Evolutionary conservation across 805 yeast genomes (phyloP).

Genomic region (Candida sakaeoensis): DNA sequence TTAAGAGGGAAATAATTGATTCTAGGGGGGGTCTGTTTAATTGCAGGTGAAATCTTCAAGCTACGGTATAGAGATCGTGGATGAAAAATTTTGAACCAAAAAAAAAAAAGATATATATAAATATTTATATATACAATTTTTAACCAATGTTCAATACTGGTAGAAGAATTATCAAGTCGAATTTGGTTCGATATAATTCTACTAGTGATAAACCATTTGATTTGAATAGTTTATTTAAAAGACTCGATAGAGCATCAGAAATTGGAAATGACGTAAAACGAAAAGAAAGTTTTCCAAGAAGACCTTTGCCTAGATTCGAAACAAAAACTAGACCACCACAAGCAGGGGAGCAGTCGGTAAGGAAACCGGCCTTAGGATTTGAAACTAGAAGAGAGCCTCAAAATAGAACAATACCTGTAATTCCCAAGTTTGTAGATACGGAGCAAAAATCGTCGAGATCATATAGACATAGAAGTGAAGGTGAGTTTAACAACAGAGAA

Average conservation of each 20-base stretch:
- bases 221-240: constrained; percentile 29
- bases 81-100: not conserved
- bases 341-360: not conserved
- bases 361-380: not conserved
- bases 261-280: constrained; percentile 5
- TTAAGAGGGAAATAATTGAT: too few relatives aligned
- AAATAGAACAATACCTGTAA: not conserved
- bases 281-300: not conserved
- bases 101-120: not conserved
- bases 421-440: not conserved
- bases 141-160: constrained; percentile 1
- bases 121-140: not conserved
- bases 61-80: not conserved
- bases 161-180: constrained; percentile 2
- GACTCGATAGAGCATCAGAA: constrained; percentile 31
- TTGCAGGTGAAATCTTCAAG: too few relatives aligned
- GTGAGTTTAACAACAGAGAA: not conserved
- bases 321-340: not conserved
- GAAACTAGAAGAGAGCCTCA: not conserved
- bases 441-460: constrained; percentile 1
- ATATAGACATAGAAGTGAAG: constrained; percentile 3
- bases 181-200: constrained; percentile 11
- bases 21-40: too few relatives aligned
- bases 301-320: too few relatives aligned
- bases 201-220: not conserved